Evolutionary conservation across 768 basidiomycete genomes (phyloP), one percentile per base, ranked within the genome.

Genomic region (Calocera cornea): DNA sequence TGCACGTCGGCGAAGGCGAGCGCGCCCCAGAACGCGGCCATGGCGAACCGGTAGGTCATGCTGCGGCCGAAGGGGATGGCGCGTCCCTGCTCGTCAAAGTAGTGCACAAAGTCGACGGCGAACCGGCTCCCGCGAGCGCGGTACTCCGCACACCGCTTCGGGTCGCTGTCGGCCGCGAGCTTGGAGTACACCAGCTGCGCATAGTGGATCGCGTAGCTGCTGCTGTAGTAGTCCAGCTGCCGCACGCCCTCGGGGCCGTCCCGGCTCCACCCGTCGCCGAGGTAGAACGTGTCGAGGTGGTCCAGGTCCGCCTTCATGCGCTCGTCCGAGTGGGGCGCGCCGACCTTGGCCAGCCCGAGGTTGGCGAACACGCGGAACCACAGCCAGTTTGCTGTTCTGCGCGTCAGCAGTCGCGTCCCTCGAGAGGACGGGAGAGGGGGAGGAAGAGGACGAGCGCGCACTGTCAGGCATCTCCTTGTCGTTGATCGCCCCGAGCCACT

Each of bases 351-450:
- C 36, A 89, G 76, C 11, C 87, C 88, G 5, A 89, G 81, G 72
- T 90, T 91, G 19, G 88, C 85, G 72, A 89, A 89, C 0, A 88
- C 87, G 67, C 88, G 80, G 76, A 90, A 90, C 88, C 88, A 90
- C 5, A 91, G 79, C 87, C 88, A 89, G 72, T 90, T 90, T 7
- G 88, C 75, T 76, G 64, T 10, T 66, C 19, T 41, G 16, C 19
- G 8, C 12, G 29, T 34, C 38, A 60, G 54, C 14, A 5, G 7
- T 8, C 2, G 8, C 54, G 2, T 60, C 24, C 5, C 31, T 2
- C 12, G 38, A 22, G 34, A 47, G 34, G 33, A 66, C 2, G 1
- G 17, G 17, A 11, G 19, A 29, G 41, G 29, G 27, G 31, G 29
- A 14, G 22, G 34, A 54, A 38, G 31, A 0, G n/a, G n/a, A n/a